Conservation (phyloP, 768 basidiomycete species). For the Amanita brunnescens region DNA sequence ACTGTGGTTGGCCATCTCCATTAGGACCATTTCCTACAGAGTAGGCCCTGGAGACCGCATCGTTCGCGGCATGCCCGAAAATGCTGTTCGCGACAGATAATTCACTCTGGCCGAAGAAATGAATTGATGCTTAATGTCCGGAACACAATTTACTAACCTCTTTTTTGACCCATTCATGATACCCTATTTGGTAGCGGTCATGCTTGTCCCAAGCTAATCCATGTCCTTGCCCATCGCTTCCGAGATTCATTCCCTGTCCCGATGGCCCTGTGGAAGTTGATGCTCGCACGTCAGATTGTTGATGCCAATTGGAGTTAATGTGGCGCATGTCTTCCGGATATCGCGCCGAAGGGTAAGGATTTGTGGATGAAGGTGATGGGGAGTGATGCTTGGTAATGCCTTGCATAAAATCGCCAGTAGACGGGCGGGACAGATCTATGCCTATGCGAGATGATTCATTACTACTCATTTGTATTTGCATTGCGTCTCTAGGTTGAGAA, state of each 20-base stretch:
- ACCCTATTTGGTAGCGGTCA: constrained; percentile 3
- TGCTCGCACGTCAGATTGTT: constrained; percentile 3
- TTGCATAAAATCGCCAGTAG: neutral
- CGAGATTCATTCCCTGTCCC: neutral
- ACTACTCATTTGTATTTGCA: neutral
- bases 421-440: constrained; percentile 1
- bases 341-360: constrained; percentile 23
- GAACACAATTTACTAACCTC: neutral
- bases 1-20: constrained; percentile 19
- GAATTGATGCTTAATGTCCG: neutral
- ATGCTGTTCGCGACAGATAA: neutral
- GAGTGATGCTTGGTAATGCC: neutral
- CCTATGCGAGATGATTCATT: constrained; percentile 1
- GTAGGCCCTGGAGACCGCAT: neutral
- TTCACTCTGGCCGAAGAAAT: neutral
- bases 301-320: constrained; percentile 16
- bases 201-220: neutral
- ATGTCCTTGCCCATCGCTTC: neutral
- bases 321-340: constrained; percentile 27
- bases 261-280: neutral
- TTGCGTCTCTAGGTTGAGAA: neutral
- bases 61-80: neutral
- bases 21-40: neutral
- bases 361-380: constrained; percentile 17
- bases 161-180: constrained; percentile 2